These are phyloP conservation scores for Fusarium fujikuroi DNA, from an alignment of 2,329 filamentous ascomycete species.

Conservation along the genomic window DNA sequence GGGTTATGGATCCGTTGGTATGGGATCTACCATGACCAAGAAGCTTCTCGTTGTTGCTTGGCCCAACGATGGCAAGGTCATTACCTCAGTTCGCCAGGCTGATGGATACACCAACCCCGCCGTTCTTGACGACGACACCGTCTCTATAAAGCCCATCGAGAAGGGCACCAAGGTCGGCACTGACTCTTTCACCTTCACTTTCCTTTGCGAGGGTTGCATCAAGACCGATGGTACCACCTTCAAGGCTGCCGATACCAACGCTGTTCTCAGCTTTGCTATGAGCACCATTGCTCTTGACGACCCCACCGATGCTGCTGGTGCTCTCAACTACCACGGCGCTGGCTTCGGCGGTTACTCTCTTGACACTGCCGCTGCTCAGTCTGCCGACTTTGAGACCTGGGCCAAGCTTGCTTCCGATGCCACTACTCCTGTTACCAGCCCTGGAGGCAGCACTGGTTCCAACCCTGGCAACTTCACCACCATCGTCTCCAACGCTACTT, in stretches of 20 bases:
- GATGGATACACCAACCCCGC: constrained; percentile 68
- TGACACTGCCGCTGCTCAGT: constrained; percentile 50
- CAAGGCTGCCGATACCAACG: constrained; percentile 55
- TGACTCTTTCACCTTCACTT: constrained; percentile 71
- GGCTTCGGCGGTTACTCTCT: constrained; percentile 58
- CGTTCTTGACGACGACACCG: constrained; percentile 69
- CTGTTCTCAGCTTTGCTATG: constrained; percentile 68
- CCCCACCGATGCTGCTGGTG: constrained; percentile 46
- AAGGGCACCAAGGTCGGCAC: constrained; percentile 67
- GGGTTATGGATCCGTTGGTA: constrained; percentile 64
- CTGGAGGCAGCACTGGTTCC: constrained; percentile 42
- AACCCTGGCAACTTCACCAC: constrained; percentile 45
- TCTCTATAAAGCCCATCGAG: constrained; percentile 61
- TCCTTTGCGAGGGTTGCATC: constrained; percentile 70
- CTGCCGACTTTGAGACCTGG: constrained; percentile 55
- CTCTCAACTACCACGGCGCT: constrained; percentile 54
- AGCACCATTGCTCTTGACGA: constrained; percentile 56
- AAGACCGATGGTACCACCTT: constrained; percentile 58
- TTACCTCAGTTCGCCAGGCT: constrained; percentile 68
- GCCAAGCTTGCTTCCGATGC: constrained; percentile 56
- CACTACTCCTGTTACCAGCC: constrained; percentile 42
- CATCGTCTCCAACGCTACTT: constrained; percentile 50
- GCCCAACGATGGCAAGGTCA: constrained; percentile 62
- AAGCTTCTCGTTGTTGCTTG: constrained; percentile 68
- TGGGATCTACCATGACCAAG: constrained; percentile 67